phyloP scores from a whole-genome alignment of 2,329 filamentous ascomycete species.

The Fusarium phyllophilum region DNA sequence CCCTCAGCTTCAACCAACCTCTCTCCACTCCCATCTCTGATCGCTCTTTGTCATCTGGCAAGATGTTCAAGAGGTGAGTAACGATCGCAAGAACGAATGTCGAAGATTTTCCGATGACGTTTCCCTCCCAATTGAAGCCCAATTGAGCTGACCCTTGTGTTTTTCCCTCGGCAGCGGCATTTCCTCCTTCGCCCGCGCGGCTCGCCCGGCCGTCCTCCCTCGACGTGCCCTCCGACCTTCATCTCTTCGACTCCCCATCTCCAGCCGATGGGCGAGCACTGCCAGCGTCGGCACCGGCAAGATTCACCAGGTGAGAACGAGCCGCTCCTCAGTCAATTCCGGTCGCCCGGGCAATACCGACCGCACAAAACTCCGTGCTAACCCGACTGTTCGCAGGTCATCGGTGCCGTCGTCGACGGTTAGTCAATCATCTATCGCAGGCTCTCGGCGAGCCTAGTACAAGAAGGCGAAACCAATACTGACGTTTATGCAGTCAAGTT shows the following conservation, averaged over 20 bases:
- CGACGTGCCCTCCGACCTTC: conserved; percentile 68
- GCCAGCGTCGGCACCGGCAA: conserved; percentile 70
- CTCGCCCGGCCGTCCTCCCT: conserved; percentile 67
- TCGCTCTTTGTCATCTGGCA: conserved; percentile 75
- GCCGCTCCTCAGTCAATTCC: conserved; percentile 24
- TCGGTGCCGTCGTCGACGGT: conserved; percentile 99
- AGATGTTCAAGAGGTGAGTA: conserved; percentile 86
- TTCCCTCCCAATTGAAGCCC: conserved; percentile 57
- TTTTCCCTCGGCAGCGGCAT: conserved; percentile 66
- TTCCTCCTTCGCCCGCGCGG: conserved; percentile 71
- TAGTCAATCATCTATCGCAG: conserved; percentile 56
- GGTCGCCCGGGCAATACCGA: conserved; percentile 37
- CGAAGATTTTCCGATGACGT: conserved; percentile 35
- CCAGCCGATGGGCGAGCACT: conserved; percentile 69
- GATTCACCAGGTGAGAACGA: conserved; percentile 71
- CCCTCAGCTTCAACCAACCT: conserved; percentile 61
- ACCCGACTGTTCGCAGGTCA: conserved; percentile 72
- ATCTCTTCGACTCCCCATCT: conserved; percentile 64
- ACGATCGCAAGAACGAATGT: conserved; percentile 45
- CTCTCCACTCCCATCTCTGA: conserved; percentile 68
- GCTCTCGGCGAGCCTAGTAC: conserved; percentile 14
- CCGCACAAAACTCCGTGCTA: conserved; percentile 30
- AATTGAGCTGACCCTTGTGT: conserved; percentile 56
- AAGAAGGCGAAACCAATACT: conserved; percentile 29
- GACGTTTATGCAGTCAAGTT: conserved; percentile 82